phyloP scores from a whole-genome alignment of 257 asterid genomes.

The Nicotiana sylvestris region DNA sequence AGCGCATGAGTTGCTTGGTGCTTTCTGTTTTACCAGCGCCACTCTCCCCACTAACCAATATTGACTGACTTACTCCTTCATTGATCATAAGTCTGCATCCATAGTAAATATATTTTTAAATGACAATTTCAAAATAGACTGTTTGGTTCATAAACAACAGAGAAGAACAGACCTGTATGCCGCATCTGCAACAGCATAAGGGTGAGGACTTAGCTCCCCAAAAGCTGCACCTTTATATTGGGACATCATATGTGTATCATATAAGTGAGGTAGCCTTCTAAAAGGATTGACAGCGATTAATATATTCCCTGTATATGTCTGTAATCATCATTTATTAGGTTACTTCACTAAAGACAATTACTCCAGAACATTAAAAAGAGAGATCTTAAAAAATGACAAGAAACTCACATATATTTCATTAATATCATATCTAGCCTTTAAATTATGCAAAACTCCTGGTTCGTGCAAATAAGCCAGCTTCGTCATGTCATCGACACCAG shows the following conservation, averaged over 20 bases:
- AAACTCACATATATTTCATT: constrained; percentile 90
- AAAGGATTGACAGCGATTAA: constrained; percentile 72
- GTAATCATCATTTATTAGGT: constrained; percentile 26
- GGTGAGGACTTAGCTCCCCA: constrained; percentile 81
- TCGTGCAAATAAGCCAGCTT: constrained; percentile 97
- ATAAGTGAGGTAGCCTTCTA: constrained; percentile 67
- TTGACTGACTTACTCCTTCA: constrained; percentile 90
- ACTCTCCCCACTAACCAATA: constrained; percentile 99
- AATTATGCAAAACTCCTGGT: constrained; percentile 87
- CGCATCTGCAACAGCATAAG: constrained; percentile 98
- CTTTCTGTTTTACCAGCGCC: constrained; percentile 99
- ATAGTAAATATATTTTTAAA: constrained; percentile 1
- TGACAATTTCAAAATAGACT: constrained; percentile 2
- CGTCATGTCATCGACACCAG: constrained; percentile 99
- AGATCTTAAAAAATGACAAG: constrained; percentile 3
- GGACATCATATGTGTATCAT: constrained; percentile 90
- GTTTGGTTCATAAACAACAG: background rate
- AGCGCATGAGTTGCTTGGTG: constrained; percentile 89
- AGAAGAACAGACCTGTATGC: constrained; percentile 72
- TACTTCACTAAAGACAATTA: constrained; percentile 9
- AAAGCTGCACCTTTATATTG: constrained; percentile 41
- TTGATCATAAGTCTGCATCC: constrained; percentile 84
- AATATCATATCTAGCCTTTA: constrained; percentile 91
- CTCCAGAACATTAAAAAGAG: constrained; percentile 8
- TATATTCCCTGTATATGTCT: constrained; percentile 97